Percentiles rank a stretch among this genome's conserved stretches.
These are phyloP conservation scores for Aphanomyces astaci DNA, from an alignment of 352 stramenopile genomes.

Conservation along the genomic window DNA sequence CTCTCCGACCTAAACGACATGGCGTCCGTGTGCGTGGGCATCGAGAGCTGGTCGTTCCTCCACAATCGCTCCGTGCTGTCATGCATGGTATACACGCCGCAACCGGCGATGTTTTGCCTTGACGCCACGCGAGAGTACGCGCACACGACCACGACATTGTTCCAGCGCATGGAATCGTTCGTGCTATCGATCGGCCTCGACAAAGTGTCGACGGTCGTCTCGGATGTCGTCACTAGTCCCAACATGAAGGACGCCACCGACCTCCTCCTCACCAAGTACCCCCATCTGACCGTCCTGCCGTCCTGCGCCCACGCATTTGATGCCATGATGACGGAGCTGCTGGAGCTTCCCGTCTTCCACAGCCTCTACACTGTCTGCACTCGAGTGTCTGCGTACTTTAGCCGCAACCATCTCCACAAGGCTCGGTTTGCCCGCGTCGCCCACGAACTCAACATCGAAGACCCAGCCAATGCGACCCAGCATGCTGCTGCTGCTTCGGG, in stretches of 20 bases:
- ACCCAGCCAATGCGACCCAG: no score
- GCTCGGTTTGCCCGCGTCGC: conserved; percentile 42
- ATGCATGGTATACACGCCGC: conserved; percentile 48
- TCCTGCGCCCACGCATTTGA: conserved; percentile 54
- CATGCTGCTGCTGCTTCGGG: no score
- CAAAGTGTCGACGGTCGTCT: conserved; percentile 51
- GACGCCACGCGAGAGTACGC: conserved; percentile 46
- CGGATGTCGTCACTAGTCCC: conserved; percentile 35
- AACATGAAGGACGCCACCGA: conserved; percentile 48
- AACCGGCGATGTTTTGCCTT: conserved; percentile 43
- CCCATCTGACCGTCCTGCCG: conserved; percentile 49
- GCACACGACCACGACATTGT: conserved; percentile 39
- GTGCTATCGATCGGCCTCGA: conserved; percentile 48
- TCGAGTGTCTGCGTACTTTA: conserved; percentile 39
- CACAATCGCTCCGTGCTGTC: conserved; percentile 44
- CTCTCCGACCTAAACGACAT: conserved; percentile 48
- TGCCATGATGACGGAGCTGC: conserved; percentile 50
- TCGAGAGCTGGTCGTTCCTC: conserved; percentile 42
- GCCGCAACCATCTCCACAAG: conserved; percentile 36
- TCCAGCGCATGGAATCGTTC: conserved; percentile 51
- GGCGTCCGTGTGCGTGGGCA: conserved; percentile 38
- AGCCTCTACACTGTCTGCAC: conserved; percentile 36
- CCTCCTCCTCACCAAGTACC: conserved; percentile 46
- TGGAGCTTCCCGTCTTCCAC: conserved; percentile 38
- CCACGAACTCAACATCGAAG: conserved; percentile 39